phyloP scores from a whole-genome alignment of 2,329 filamentous ascomycete species.

The Helotiales sp. region DNA sequence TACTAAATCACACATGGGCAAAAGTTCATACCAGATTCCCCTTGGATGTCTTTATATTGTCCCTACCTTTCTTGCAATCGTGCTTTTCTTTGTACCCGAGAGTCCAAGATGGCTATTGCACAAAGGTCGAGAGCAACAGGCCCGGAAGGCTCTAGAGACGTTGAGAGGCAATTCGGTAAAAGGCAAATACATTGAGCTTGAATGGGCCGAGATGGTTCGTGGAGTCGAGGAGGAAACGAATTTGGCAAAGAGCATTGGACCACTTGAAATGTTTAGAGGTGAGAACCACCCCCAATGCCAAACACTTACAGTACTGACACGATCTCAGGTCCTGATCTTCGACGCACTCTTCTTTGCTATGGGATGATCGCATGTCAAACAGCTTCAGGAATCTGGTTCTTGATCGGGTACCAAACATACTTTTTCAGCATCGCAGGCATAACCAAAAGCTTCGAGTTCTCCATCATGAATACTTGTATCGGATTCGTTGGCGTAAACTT shows the following conservation, averaged over 20 bases:
- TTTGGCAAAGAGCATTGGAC: conserved; percentile 8
- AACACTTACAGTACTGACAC: conserved; percentile 1
- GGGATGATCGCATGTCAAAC: conserved; percentile 11
- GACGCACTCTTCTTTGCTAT: conserved; percentile 36
- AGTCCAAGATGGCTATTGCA: conserved; percentile 41
- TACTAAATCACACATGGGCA: conserved; percentile 7
- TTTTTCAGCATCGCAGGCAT: conserved; percentile 31
- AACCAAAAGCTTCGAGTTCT: conserved; percentile 36
- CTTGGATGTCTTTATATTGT: conserved; percentile 20
- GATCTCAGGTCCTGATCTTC: conserved; percentile 34
- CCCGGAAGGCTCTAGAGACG: conserved; percentile 14
- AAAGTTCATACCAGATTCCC: conserved; percentile 35
- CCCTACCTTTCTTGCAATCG: conserved; percentile 31
- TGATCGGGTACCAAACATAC: conserved; percentile 11
- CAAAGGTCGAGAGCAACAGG: conserved; percentile 34
- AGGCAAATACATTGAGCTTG: conserved; percentile 28
- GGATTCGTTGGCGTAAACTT: conserved; percentile 36
- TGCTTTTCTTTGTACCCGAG: conserved; percentile 39
- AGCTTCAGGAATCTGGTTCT: conserved; percentile 8
- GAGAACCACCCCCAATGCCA: background rate
- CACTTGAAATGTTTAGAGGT: conserved; percentile 24
- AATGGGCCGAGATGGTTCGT: conserved; percentile 35
- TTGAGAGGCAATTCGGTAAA: conserved; percentile 33
- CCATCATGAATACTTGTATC: conserved; percentile 38
- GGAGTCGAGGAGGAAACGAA: conserved; percentile 34